Percentiles rank a stretch among this genome's conserved stretches.
Evolutionary conservation across 495 filamentous ascomycete species (phyloP).

Genomic region (Neurospora tetrasperma): DNA sequence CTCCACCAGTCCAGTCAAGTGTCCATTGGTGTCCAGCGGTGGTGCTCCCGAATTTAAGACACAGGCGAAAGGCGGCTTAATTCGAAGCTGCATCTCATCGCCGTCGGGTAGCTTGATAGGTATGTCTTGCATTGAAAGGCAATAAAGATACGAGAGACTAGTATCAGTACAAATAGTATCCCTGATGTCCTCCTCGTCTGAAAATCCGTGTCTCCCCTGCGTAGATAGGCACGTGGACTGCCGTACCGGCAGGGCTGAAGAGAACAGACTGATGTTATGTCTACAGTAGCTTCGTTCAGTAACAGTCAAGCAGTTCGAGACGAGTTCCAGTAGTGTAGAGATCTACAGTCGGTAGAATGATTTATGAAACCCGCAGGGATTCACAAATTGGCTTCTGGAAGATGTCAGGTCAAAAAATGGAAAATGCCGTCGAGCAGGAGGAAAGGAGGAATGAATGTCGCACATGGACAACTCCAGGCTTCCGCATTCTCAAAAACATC

Average conservation of each 20-base stretch:
- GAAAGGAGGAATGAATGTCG: background rate
- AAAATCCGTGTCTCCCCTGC: background rate
- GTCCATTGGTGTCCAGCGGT: background rate
- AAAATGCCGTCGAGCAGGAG: background rate
- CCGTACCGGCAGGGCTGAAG: background rate
- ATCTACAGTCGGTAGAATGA: background rate
- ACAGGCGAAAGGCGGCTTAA: background rate
- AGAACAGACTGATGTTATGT: too few relatives aligned
- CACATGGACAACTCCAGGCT: background rate
- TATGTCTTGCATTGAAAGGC: background rate
- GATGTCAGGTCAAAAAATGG: background rate
- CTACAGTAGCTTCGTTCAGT: background rate
- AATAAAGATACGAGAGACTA: background rate
- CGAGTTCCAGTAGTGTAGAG: background rate
- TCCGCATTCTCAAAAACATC: background rate
- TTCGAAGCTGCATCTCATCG: background rate
- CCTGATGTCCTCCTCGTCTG: background rate
- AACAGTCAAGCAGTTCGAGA: background rate
- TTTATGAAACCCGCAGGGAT: too few relatives aligned
- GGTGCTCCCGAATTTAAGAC: background rate
- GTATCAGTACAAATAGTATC: background rate
- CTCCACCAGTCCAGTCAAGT: background rate
- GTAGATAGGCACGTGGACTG: background rate
- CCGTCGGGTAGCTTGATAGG: background rate
- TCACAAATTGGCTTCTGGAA: too few relatives aligned